These are phyloP conservation scores for Parastagonospora avenae DNA, from an alignment of 2,329 filamentous ascomycete species.

Conservation along the genomic window DNA sequence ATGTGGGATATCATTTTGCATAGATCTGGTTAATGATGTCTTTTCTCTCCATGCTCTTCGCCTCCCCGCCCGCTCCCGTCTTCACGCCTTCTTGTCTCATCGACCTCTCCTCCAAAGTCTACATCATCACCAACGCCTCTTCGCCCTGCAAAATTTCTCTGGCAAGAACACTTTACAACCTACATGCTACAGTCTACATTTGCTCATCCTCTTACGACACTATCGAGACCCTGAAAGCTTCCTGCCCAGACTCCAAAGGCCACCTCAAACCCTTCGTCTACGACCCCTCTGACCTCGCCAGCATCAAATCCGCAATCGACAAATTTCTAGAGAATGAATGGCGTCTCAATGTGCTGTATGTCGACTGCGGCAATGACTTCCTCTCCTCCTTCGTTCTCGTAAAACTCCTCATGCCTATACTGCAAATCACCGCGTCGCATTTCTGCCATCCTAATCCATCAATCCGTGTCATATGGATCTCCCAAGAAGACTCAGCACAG, in stretches of 20 bases:
- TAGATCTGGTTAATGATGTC: background rate
- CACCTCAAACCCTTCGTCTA: conserved; percentile 21
- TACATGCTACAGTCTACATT: conserved; percentile 60
- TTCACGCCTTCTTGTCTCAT: conserved; percentile 53
- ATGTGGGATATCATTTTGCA: too few relatives aligned
- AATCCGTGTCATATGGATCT: conserved; percentile 20
- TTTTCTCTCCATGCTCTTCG: background rate
- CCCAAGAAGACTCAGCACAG: background rate
- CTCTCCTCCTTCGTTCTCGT: conserved; percentile 16
- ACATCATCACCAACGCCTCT: conserved; percentile 56
- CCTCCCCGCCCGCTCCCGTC: conserved; percentile 44
- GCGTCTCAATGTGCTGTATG: conserved; percentile 48
- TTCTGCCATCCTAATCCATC: conserved; percentile 17
- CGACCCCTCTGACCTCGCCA: conserved; percentile 49
- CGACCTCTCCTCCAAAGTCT: conserved; percentile 52
- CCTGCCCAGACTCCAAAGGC: conserved; percentile 40
- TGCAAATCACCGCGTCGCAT: conserved; percentile 7
- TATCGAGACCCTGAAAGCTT: conserved; percentile 49
- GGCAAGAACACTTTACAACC: conserved; percentile 57
- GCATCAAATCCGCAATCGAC: conserved; percentile 46
- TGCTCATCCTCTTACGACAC: conserved; percentile 50
- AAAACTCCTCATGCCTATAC: conserved; percentile 11
- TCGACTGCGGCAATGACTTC: conserved; percentile 17
- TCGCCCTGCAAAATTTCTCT: conserved; percentile 55
- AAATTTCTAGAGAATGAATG: conserved; percentile 43